phyloP scores from a whole-genome alignment of 2,329 filamentous ascomycete genomes.

The Onygena corvina region DNA sequence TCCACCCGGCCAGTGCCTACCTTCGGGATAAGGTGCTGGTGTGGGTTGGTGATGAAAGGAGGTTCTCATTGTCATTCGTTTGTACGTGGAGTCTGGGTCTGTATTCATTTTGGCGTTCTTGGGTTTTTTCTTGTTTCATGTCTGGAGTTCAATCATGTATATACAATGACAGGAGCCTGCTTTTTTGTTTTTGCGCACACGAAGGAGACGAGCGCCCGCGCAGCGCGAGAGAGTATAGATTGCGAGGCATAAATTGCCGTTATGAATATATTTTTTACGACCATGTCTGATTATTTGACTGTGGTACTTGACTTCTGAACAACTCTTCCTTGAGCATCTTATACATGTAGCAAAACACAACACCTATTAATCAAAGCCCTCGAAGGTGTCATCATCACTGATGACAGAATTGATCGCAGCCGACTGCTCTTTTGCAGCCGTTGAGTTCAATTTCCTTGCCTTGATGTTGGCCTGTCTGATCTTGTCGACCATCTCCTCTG shows the following conservation, averaged over 20 bases:
- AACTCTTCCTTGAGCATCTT: no score
- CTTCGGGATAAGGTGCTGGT: conserved; percentile 1
- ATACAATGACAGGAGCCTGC: conserved; percentile 3
- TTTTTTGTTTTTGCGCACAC: neutral
- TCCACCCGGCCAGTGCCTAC: neutral
- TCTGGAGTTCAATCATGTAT: neutral
- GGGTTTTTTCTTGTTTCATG: neutral
- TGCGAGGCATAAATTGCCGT: neutral
- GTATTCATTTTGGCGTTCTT: conserved; percentile 5
- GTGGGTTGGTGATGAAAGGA: neutral
- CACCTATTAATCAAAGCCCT: conserved; percentile 41
- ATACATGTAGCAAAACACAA: neutral
- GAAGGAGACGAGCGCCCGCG: neutral
- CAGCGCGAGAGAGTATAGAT: neutral
- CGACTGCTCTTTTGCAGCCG: conserved; percentile 9
- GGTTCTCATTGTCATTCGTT: neutral
- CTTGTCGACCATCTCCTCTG: conserved; percentile 52
- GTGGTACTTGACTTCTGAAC: neutral
- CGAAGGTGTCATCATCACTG: conserved; percentile 39
- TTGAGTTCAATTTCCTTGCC: neutral
- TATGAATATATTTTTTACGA: neutral
- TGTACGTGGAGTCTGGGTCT: conserved; percentile 5
- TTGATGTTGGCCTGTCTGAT: conserved; percentile 46
- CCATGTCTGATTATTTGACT: neutral
- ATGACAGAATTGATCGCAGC: conserved; percentile 14